Evolutionary conservation across 768 basidiomycete species (phyloP), one percentile per base, ranked within the genome.

Genomic region (Nevesoporus exiguus): DNA sequence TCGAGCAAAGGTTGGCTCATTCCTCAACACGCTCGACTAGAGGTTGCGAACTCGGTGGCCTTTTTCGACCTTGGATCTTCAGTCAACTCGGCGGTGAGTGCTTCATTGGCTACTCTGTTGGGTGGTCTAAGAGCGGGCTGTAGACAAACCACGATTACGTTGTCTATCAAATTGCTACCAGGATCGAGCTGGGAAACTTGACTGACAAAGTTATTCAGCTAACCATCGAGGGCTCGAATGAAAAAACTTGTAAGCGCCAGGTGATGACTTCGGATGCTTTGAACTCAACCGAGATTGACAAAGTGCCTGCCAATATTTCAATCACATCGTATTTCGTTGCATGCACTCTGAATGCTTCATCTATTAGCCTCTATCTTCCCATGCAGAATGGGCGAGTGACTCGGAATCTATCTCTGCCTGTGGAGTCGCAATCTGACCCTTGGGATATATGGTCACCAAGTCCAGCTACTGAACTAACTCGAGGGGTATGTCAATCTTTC

Each of bases 361-460:
- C 15, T 15, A 17, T 17, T 58, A 14, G 13, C 3, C 8, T 24
- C 2, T n/a, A 37, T 7, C 41, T 58, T 8, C 30, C 49, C 3
- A 48, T 58, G 49, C 11, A 43, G 17, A 19, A 44, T 54, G 57
- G 57, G 2, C 29, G 24, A 19, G 15, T 15, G 4, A 30, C 5
- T 13, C 15, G 9, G 3, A 33, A 30, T 1, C 11, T 44, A 25
- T 4, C 13, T 2, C 49, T 8, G n/a, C n/a, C n/a, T n/a, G n/a
- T n/a, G n/a, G n/a, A n/a, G n/a, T n/a, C n/a, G n/a, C n/a, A 33
- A 30, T 1, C 11, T 44, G 34, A 7, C 13, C 3, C 49, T 8
- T 58, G 56, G 56, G 8, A 29, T 29, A 27, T 54, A 19, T 60
- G 56, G 56, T 49, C 47, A 44, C 45, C 52, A 39, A 41, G 40